phyloP scores from a whole-genome alignment of 768 basidiomycete genomes.

The Leccinellum rugosiceps region DNA sequence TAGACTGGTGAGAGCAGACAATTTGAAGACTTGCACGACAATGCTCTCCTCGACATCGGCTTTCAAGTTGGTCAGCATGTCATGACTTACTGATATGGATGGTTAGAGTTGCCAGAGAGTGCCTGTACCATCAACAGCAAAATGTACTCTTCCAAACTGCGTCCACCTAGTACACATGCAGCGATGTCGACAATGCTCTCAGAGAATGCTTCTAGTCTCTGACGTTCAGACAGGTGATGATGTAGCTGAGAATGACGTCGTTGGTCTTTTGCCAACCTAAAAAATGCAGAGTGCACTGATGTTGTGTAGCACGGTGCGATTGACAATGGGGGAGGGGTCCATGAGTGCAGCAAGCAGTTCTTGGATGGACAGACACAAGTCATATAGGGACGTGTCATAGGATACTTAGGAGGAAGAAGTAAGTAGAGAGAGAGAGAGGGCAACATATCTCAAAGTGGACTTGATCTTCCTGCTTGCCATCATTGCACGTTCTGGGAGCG shows the following conservation, averaged over 20 bases:
- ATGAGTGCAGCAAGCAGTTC: conserved; percentile 85
- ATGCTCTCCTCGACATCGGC: conserved; percentile 94
- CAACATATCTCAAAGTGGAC: conserved; percentile 73
- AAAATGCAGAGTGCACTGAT: conserved; percentile 91
- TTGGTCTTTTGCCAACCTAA: conserved; percentile 87
- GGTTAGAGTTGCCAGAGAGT: conserved; percentile 64
- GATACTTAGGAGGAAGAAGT: conserved; percentile 58
- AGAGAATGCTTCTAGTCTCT: conserved; percentile 96
- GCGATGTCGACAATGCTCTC: conserved; percentile 95
- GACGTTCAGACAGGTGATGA: conserved; percentile 85
- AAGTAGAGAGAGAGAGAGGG: neutral
- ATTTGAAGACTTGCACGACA: conserved; percentile 87
- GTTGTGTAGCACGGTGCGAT: conserved; percentile 83
- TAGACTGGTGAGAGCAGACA: conserved; percentile 79
- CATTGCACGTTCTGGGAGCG: conserved; percentile 37
- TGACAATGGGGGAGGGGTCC: conserved; percentile 86
- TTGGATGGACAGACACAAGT: conserved; percentile 80
- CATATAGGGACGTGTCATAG: conserved; percentile 83
- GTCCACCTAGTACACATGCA: conserved; percentile 85
- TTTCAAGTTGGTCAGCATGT: conserved; percentile 8
- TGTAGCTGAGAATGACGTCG: conserved; percentile 86
- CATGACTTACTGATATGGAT: neutral
- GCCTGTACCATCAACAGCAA: conserved; percentile 94
- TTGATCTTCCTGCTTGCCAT: conserved; percentile 71
- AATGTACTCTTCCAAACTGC: conserved; percentile 94